Evolutionary conservation across 1,139 yeast species (phyloP).

Genomic region (Yamadazyma atmosphaerica): DNA sequence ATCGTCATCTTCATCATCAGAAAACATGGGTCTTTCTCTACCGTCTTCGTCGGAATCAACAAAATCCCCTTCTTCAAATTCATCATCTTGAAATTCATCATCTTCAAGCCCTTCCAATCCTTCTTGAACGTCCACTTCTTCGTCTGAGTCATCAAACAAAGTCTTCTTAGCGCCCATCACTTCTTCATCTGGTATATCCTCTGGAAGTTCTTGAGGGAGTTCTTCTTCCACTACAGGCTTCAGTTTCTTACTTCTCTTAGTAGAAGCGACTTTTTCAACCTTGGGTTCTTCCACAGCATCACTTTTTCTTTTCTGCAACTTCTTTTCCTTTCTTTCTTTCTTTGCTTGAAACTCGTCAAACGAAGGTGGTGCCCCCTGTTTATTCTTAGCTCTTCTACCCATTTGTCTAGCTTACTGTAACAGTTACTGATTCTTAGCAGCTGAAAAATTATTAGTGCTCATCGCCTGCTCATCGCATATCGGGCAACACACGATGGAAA

Average conservation of each 20-base stretch:
- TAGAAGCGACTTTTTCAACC: constrained; percentile 9
- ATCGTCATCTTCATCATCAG: constrained; percentile 79
- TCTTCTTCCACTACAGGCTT: constrained; percentile 11
- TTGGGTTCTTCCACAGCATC: constrained; percentile 22
- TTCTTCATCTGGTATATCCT: constrained; percentile 28
- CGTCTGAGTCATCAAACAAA: constrained; percentile 74
- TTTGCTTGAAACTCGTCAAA: constrained; percentile 75
- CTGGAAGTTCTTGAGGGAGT: too few species aligned
- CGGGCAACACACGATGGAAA: background rate
- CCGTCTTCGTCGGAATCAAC: constrained; percentile 58
- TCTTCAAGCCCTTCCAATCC: constrained; percentile 23
- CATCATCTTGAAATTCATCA: constrained; percentile 55
- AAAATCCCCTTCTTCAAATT: constrained; percentile 32
- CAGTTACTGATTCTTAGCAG: background rate
- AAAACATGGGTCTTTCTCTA: constrained; percentile 74
- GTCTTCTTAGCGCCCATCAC: constrained; percentile 63
- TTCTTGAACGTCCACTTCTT: constrained; percentile 27
- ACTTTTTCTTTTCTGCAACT: constrained; percentile 27
- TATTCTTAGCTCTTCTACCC: constrained; percentile 93
- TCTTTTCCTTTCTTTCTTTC: constrained; percentile 50
- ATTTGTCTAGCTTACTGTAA: constrained; percentile 28
- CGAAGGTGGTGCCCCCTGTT: constrained; percentile 88
- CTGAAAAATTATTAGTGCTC: background rate
- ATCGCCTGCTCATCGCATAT: background rate
- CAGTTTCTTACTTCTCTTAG: constrained; percentile 15